Percentiles rank a stretch among this genome's conserved stretches.
Evolutionary conservation across 176 grass and related monocot genomes (phyloP).

Genomic region (bread wheat (Triticum aestivum)): DNA sequence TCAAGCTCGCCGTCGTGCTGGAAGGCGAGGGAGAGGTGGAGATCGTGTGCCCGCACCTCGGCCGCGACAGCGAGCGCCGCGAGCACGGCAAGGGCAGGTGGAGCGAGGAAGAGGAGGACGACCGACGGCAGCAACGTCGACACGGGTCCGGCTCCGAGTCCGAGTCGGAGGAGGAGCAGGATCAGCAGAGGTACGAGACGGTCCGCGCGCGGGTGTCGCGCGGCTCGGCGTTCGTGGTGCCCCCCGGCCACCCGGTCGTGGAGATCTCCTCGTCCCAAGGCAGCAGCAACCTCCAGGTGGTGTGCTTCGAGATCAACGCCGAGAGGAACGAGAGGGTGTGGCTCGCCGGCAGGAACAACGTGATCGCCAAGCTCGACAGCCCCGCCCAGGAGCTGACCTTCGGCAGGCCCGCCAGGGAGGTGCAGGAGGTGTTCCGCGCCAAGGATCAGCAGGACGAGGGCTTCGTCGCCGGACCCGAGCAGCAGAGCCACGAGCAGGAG

Average conservation of each 20-base stretch:
- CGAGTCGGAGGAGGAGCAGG: background rate
- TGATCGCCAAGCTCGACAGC: constrained; percentile 48
- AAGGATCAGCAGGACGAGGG: constrained; percentile 30
- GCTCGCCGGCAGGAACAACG: constrained; percentile 66
- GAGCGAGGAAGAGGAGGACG: background rate
- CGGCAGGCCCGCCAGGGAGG: constrained; percentile 39
- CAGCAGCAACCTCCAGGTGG: constrained; percentile 56
- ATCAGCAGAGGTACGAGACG: constrained; percentile 30
- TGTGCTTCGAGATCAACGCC: constrained; percentile 67
- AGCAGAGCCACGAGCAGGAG: background rate
- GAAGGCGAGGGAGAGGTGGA: constrained; percentile 45
- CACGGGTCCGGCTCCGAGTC: background rate
- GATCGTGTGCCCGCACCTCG: constrained; percentile 71
- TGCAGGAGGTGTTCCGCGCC: constrained; percentile 60
- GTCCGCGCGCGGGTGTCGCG: constrained; percentile 33
- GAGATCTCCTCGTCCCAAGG: constrained; percentile 42
- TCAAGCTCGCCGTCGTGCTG: constrained; percentile 54
- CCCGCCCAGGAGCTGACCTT: constrained; percentile 74
- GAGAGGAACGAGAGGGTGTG: constrained; percentile 61
- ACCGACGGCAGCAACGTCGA: background rate
- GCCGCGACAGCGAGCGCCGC: no score
- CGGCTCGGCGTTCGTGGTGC: constrained; percentile 60
- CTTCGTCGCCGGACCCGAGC: constrained; percentile 50
- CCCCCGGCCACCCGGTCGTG: constrained; percentile 57
- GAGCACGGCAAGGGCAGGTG: constrained; percentile 8